phyloP scores from a whole-genome alignment of 768 basidiomycete species.

The Psilocybe sp. region DNA sequence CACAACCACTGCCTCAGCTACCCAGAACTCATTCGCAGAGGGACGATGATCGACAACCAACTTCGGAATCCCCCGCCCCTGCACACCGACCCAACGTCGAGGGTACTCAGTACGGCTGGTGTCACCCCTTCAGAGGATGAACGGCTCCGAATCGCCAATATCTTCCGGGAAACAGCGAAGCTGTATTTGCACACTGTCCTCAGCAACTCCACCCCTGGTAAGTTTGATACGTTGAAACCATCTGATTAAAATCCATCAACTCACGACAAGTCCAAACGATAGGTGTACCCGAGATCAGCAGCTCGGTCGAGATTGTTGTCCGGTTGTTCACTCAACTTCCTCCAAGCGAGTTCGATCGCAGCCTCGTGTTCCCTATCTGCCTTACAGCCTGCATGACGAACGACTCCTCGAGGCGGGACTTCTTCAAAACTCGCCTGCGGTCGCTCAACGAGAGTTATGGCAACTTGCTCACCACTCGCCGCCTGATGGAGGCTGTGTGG shows the following conservation, averaged over 20 bases:
- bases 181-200: conserved; percentile 71
- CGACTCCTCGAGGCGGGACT: conserved; percentile 53
- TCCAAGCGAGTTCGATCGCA: conserved; percentile 60
- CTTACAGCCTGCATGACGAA: conserved; percentile 74
- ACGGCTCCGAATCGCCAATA: conserved; percentile 44
- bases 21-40: conserved; percentile 73
- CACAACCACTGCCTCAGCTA: conserved; percentile 67
- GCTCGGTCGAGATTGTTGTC: conserved; percentile 53
- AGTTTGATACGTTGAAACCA: conserved; percentile 15
- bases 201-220: conserved; percentile 69
- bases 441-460: conserved; percentile 56
- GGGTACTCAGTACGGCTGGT: conserved; percentile 25
- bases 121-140: conserved; percentile 39
- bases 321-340: conserved; percentile 52
- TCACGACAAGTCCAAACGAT: conserved; percentile 6
- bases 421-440: conserved; percentile 56
- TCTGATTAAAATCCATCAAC: neutral
- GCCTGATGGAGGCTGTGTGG: conserved; percentile 70
- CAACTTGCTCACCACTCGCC: conserved; percentile 53
- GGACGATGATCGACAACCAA: conserved; percentile 66
- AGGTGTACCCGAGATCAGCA: conserved; percentile 72
- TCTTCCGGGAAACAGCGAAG: conserved; percentile 65
- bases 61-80: conserved; percentile 44
- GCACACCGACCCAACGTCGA: conserved; percentile 28
- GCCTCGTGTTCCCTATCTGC: conserved; percentile 70